Evolutionary conservation across 129 eudicot species (phyloP), one percentile per base, ranked within the genome.

Genomic region (Artemisia argyi): DNA sequence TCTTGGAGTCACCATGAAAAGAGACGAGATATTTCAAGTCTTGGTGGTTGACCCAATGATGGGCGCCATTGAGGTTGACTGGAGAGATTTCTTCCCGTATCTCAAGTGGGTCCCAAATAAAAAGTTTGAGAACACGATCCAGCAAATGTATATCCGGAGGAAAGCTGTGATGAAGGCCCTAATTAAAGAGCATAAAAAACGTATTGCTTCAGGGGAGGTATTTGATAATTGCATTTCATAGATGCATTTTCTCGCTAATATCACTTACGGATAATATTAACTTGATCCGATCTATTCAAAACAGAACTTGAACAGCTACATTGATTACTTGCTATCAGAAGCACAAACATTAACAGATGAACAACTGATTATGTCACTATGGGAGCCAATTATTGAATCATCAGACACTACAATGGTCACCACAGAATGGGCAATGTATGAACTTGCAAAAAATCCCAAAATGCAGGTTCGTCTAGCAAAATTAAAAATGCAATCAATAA

Each of bases 41-140:
- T 49, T 88, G 52, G 90, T 88, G 61, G 71, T 77, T 47, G 95
- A 88, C 62, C 86, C 83, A 16, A 72, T 88, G 90, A 78, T 79
- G 79, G 95, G 90, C 50, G 90, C 88, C 18, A 85, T 88, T 65
- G 90, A 88, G 16, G 90, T 88, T 42, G 95, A 88, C 69, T 88
- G 95, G 95, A 78, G 95, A 69, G 95, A 88, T 75, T 88, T 88
- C 78, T 88, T 88, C 79, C 95, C 95, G 2, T 85, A 85, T 69
- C 81, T 88, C 1, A 83, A 71, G 71, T 88, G 95, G 95, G 74
- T 85, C 24, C 95, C 95, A 18, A 85, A 83, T 72, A 80, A 19
- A 65, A 73, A 63, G 20, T 86, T 88, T 16, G 95, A 88, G 62
- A 63, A 76, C 71, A 85, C 71, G 9, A 80, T 88, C 53, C 66